phyloP scores from a whole-genome alignment of 768 basidiomycete species.

The Suillus ampliporus region DNA sequence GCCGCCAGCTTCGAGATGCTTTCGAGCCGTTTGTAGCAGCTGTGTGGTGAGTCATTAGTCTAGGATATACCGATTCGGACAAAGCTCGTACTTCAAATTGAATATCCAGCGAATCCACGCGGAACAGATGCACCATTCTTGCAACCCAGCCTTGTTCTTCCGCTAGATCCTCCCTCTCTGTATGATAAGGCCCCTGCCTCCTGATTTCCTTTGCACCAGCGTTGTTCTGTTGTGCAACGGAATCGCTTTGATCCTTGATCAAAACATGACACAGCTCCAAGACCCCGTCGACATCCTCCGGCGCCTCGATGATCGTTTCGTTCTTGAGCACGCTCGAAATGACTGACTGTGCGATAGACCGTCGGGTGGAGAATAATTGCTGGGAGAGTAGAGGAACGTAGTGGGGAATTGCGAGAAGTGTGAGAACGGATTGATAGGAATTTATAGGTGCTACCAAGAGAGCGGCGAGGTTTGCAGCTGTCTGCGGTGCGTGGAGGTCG shows the following conservation, averaged over 20 bases:
- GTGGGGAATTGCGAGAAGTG: constrained; percentile 92
- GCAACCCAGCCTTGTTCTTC: constrained; percentile 99
- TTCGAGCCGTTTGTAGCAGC: constrained; percentile 90
- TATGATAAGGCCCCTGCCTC: constrained; percentile 61
- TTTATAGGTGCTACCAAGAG: constrained; percentile 94
- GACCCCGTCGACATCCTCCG: constrained; percentile 94
- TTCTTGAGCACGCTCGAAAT: constrained; percentile 96
- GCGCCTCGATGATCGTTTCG: constrained; percentile 91
- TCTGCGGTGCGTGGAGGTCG: constrained; percentile 87
- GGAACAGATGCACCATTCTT: constrained; percentile 95
- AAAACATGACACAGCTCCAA: constrained; percentile 92
- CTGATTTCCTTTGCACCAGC: constrained; percentile 49
- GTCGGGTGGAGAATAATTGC: constrained; percentile 89
- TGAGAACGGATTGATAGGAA: constrained; percentile 95
- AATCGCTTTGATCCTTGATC: constrained; percentile 83
- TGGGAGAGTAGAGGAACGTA: constrained; percentile 83
- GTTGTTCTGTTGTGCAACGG: constrained; percentile 37
- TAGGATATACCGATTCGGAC: too few species aligned
- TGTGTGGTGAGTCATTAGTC: constrained; percentile 32
- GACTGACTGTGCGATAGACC: constrained; percentile 93
- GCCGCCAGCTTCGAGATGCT: constrained; percentile 89
- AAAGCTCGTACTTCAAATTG: constrained; percentile 82
- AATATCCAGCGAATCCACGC: constrained; percentile 81
- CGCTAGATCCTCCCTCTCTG: constrained; percentile 89
- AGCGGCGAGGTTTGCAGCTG: constrained; percentile 87